Evolutionary conservation across 306 rosid genomes (phyloP), one percentile per base, ranked within the genome.

Genomic region (Casuarina glauca): DNA sequence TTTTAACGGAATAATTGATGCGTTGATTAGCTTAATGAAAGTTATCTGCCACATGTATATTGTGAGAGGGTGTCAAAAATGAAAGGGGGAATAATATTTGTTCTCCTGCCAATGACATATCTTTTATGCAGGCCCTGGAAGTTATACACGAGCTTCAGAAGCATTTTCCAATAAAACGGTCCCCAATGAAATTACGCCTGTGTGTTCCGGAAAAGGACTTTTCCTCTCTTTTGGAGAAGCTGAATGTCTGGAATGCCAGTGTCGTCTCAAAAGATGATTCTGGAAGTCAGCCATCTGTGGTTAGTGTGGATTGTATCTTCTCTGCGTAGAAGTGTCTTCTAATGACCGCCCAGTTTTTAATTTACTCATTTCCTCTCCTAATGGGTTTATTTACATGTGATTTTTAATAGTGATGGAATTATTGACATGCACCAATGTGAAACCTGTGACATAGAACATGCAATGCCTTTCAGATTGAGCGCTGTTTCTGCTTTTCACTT

Each of bases 81-180:
- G 17, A 2, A 16, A 54, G 4, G 1, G n/a, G 17, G 32, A 9
- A n/a, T 54, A n/a, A 54, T 54, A 13, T n/a, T 5, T 76, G 45
- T 62, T 41, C 19, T 9, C 61, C 48, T 2, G 73, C 41, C 74
- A 57, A 64, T 76, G 46, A 63, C 58, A 63, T 60, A 41, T 48
- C 39, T 87, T 72, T 52, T 82, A 8, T 86, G 62, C 85, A 95
- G 98, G 98, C 98, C 15, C 78, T 92, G 48, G 98, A 95, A 83
- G 88, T 92, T 60, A 91, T 95, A 81, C 98, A 95, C n/a, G 98
- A 95, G 83, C 98, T 95, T 79, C 97, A 92, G 62, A 90, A 91
- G 90, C 97, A 84, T 64, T 95, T 87, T 64, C 98, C 98, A 4
- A 92, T 95, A 44, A 95, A 89, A 74, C 87, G 98, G n/a, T 92